Evolutionary conservation across 805 yeast genomes (phyloP).

Genomic region (Teunomyces atbi): DNA sequence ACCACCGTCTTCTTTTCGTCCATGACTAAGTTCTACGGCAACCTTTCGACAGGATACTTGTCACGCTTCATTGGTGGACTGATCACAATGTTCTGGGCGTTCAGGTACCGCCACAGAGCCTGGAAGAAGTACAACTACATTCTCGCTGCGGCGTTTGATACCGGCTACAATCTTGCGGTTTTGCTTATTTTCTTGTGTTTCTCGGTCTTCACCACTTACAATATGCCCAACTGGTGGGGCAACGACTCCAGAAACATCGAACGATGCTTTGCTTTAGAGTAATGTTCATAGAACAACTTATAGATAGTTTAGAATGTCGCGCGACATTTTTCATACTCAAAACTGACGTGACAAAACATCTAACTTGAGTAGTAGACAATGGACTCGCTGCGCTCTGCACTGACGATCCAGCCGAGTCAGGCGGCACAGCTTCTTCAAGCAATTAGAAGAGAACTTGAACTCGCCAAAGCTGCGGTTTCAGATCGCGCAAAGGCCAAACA

Average conservation of each 20-base stretch:
- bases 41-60: slow-evolving; percentile 47
- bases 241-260: slow-evolving; percentile 44
- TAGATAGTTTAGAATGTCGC: neutral
- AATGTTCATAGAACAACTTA: neutral
- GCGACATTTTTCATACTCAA: neutral
- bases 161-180: slow-evolving; percentile 47
- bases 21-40: slow-evolving; percentile 49
- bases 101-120: slow-evolving; percentile 32
- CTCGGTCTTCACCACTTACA: slow-evolving; percentile 18
- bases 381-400: slow-evolving; percentile 1
- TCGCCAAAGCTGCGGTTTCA: slow-evolving; percentile 23
- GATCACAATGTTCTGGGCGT: slow-evolving; percentile 45
- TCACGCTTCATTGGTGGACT: slow-evolving; percentile 50
- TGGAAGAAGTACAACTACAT: slow-evolving; percentile 49
- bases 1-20: slow-evolving; percentile 49
- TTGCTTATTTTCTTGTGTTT: slow-evolving; percentile 38
- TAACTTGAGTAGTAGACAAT: neutral
- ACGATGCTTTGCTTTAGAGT: slow-evolving; percentile 41
- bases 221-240: slow-evolving; percentile 51
- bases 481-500: slow-evolving; percentile 17
- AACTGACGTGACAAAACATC: neutral
- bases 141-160: slow-evolving; percentile 51
- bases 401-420: slow-evolving; percentile 19
- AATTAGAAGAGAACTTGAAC: slow-evolving; percentile 23
- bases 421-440: slow-evolving; percentile 25